phyloP scores from a whole-genome alignment of 2,329 filamentous ascomycete species.

The Setomelanomma holmii region DNA sequence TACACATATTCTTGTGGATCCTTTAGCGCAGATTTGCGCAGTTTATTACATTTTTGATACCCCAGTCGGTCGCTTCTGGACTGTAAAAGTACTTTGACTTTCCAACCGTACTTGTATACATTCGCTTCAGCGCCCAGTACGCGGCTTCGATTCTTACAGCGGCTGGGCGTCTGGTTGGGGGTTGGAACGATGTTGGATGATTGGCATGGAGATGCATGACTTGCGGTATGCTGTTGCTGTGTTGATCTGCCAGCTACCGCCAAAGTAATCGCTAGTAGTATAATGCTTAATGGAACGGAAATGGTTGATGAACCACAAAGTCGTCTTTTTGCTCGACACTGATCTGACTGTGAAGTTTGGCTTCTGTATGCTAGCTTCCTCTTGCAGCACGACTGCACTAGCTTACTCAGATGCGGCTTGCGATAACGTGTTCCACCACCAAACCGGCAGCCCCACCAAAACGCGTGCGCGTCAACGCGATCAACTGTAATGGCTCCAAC shows the following conservation, averaged over 20 bases:
- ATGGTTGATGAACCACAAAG: slow-evolving; percentile 22
- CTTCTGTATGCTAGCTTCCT: background rate
- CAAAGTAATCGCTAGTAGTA: slow-evolving; percentile 34
- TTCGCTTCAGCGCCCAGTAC: slow-evolving; percentile 37
- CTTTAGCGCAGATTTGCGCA: slow-evolving; percentile 20
- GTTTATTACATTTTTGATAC: slow-evolving; percentile 41
- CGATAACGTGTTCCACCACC: too few species aligned
- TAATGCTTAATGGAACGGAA: slow-evolving; percentile 46
- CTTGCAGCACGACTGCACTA: background rate
- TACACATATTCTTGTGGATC: slow-evolving; percentile 14
- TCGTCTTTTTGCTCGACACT: background rate
- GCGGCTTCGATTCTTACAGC: slow-evolving; percentile 22
- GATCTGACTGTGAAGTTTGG: background rate
- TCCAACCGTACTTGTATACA: slow-evolving; percentile 33
- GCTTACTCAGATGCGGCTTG: background rate
- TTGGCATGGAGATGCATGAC: slow-evolving; percentile 4
- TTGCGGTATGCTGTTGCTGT: background rate
- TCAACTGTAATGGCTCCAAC: too few species aligned
- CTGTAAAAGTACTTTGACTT: slow-evolving; percentile 14
- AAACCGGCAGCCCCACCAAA: too few species aligned
- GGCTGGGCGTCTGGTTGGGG: slow-evolving; percentile 26
- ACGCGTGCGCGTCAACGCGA: too few species aligned
- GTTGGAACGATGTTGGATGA: slow-evolving; percentile 11
- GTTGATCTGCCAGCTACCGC: slow-evolving; percentile 1
- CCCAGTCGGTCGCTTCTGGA: slow-evolving; percentile 43